Base-by-base conservation (phyloP, 106 monocot genomes). In the Ottelia alismoides region DNA sequence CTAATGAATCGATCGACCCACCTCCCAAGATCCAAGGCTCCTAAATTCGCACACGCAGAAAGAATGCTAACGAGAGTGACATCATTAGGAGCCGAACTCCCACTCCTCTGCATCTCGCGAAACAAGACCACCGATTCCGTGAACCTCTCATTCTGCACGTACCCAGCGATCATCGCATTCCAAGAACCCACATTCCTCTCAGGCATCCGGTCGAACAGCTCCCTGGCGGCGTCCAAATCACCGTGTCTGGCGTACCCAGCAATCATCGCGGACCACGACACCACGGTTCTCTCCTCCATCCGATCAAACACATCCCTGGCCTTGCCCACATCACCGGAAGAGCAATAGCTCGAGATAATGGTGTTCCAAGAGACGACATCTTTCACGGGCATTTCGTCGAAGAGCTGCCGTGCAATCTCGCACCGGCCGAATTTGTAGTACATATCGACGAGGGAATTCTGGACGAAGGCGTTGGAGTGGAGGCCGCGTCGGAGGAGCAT, bases 231-330 rank as follows among this genome's bases (percentile, higher is more conserved):
- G 20, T 23, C 70, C 16, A 76, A 30, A 56, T 76, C 50, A 20
- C 76, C 76, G 0, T 49, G 28, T 20, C 64, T 55, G 2, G 70
- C 44, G 30, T 65, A 46, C 4, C 76, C 76, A 5, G 70, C 57
- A 32, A 76, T 60, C 70, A 76, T 76, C 22, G 76, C 65, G 1
- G 76, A 76, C 76, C 76, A 76, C 3, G 76, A 65, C 0, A 76
- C 65, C n/a, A 76, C 12, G 26, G 27, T 76, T 49, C 47, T 70
- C 46, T 60, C 55, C 9, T 56, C 55, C 70, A 70, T 76, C 46
- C 30, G 28, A 64, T 76, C 70, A 19, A 76, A 76, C 26, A 76
- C 65, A 29, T 24, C 12, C 25, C 76, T 59, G 2, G 70, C 76
- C 25, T 5, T 19, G 4, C 2, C 7, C 1, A 76, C 49, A 20